Conservation (phyloP, 805 yeast species). For the Saturnispora bothae region DNA sequence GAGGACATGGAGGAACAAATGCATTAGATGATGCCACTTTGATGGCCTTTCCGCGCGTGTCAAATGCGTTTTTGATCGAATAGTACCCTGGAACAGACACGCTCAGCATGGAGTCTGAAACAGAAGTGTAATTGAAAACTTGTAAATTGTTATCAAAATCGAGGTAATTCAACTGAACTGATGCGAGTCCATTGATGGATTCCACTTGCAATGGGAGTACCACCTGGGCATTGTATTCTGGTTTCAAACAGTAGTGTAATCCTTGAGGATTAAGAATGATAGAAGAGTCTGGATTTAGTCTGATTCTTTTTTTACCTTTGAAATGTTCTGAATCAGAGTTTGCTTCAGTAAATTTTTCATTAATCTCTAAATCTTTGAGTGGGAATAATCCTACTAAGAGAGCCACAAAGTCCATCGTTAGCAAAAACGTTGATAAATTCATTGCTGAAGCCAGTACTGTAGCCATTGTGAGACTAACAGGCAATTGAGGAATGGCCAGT, state of each 20-base stretch:
- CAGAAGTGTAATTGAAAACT: conserved; percentile 39
- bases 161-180: conserved; percentile 51
- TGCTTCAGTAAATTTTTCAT: conserved; percentile 27
- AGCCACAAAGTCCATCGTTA: conserved; percentile 39
- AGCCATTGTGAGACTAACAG: not conserved
- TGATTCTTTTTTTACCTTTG: conserved; percentile 76
- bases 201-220: conserved; percentile 70
- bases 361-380: conserved; percentile 23
- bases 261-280: conserved; percentile 72
- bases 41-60: conserved; percentile 42
- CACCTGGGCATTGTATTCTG: conserved; percentile 23
- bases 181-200: conserved; percentile 62
- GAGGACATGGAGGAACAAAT: conserved; percentile 69
- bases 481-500: conserved; percentile 61
- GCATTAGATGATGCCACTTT: conserved; percentile 53
- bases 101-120: not conserved
- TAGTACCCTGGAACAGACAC: conserved; percentile 67
- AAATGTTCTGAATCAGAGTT: conserved; percentile 53
- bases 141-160: conserved; percentile 42
- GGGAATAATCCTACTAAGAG: conserved; percentile 31
- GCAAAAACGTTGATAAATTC: conserved; percentile 40
- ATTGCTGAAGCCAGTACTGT: conserved; percentile 36
- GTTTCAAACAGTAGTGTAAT: conserved; percentile 51
- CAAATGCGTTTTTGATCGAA: conserved; percentile 55
- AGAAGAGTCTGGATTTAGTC: conserved; percentile 84